phyloP scores from a whole-genome alignment of 2,329 filamentous ascomycete genomes.

The Microdochium bolleyi region DNA sequence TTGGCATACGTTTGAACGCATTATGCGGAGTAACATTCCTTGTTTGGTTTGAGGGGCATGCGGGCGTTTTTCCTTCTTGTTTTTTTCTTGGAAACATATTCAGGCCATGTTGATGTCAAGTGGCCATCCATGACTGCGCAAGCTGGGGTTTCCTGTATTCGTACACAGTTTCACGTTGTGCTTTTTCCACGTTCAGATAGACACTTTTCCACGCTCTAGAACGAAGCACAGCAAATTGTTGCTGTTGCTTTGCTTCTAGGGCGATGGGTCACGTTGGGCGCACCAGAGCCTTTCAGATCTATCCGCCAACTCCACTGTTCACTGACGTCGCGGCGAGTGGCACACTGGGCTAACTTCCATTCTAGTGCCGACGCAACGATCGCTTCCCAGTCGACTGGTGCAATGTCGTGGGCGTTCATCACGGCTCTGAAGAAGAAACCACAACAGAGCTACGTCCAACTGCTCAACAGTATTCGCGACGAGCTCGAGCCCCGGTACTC shows the following conservation, averaged over 20 bases:
- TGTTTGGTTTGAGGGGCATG: no score
- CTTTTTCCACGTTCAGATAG: background rate
- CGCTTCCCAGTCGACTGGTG: slow-evolving; percentile 80
- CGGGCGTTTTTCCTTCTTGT: no score
- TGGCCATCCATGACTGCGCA: no score
- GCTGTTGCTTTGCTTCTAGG: slow-evolving; percentile 32
- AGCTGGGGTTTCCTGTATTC: background rate
- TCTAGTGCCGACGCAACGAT: slow-evolving; percentile 83
- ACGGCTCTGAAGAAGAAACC: slow-evolving; percentile 84
- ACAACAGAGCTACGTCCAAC: slow-evolving; percentile 90
- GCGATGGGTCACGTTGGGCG: slow-evolving; percentile 37
- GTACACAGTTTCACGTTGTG: background rate
- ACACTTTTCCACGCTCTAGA: slow-evolving; percentile 27
- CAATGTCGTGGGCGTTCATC: slow-evolving; percentile 98
- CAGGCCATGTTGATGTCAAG: no score
- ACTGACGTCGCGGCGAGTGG: background rate
- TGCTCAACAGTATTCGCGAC: slow-evolving; percentile 92
- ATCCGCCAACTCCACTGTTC: no score
- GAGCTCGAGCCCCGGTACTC: slow-evolving; percentile 79
- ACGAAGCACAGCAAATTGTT: slow-evolving; percentile 22
- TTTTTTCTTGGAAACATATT: no score
- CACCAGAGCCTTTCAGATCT: background rate
- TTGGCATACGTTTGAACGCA: no score
- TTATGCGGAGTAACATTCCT: no score
- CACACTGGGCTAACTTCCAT: background rate